phyloP scores from a whole-genome alignment of 2,329 filamentous ascomycete genomes.

The Fusarium drepaniforme region DNA sequence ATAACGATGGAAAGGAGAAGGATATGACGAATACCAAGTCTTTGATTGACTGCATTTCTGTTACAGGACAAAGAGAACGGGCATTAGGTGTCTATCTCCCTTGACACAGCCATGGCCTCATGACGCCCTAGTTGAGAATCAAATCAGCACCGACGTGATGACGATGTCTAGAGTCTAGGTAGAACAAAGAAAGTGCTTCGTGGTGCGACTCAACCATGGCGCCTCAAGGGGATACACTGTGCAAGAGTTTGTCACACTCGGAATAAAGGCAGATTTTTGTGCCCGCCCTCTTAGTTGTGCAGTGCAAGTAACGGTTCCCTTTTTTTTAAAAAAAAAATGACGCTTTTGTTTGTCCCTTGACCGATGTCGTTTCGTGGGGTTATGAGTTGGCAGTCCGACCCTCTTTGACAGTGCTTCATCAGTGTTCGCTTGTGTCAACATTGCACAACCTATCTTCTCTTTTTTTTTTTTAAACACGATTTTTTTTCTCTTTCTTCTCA shows the following conservation, averaged over 20 bases:
- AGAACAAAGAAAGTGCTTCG: slow-evolving; percentile 34
- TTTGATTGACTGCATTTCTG: slow-evolving; percentile 8
- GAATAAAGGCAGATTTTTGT: slow-evolving; percentile 1
- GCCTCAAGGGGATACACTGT: slow-evolving; percentile 11
- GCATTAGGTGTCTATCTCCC: not conserved
- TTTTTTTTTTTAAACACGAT: no score
- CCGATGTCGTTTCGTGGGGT: not conserved
- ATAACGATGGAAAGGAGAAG: slow-evolving; percentile 6
- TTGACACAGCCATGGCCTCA: not conserved
- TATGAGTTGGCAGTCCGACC: not conserved
- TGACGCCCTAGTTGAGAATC: not conserved
- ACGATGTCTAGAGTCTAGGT: slow-evolving; percentile 8
- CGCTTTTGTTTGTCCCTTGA: not conserved
- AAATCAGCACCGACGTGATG: not conserved
- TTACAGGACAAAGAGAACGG: slow-evolving; percentile 20
- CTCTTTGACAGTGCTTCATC: slow-evolving; percentile 16
- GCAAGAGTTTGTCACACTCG: slow-evolving; percentile 25
- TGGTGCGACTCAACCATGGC: slow-evolving; percentile 24
- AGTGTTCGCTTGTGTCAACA: slow-evolving; percentile 6
- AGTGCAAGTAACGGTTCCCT: not conserved
- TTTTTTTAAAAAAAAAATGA: no score
- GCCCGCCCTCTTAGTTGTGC: not conserved
- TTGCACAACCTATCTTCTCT: not conserved
- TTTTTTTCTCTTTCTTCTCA: not conserved
- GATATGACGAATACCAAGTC: slow-evolving; percentile 25